These are phyloP conservation scores for Uncinocarpus reesii DNA, from an alignment of 2,329 filamentous ascomycete species.

Conservation along the genomic window DNA sequence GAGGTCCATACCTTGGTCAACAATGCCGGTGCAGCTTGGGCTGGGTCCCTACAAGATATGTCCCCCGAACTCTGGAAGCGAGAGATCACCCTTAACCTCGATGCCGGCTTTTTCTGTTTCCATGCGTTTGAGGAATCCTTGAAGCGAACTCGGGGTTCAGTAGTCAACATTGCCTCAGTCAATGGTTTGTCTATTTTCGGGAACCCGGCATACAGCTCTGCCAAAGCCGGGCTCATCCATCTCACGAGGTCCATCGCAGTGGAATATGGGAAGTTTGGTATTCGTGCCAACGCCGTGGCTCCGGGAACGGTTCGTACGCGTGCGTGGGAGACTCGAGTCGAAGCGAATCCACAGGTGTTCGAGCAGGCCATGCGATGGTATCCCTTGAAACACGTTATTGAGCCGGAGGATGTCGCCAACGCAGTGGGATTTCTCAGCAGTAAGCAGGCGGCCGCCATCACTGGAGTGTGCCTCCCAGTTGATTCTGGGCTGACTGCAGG, in stretches of 20 bases:
- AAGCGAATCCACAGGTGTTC: constrained; percentile 16
- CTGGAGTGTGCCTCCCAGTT: constrained; percentile 21
- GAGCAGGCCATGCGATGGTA: constrained; percentile 19
- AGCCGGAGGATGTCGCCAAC: constrained; percentile 22
- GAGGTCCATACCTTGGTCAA: constrained; percentile 22
- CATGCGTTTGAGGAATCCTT: constrained; percentile 17
- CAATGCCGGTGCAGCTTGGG: constrained; percentile 22
- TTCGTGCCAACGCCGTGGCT: constrained; percentile 34
- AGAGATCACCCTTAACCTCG: constrained; percentile 20
- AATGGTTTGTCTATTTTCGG: constrained; percentile 20
- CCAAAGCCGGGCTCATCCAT: constrained; percentile 34
- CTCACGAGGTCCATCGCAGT: constrained; percentile 31
- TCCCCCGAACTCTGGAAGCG: constrained; percentile 17
- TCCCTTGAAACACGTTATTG: constrained; percentile 19
- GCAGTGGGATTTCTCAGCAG: constrained; percentile 21
- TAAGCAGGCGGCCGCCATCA: constrained; percentile 19
- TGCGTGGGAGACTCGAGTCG: constrained; percentile 16
- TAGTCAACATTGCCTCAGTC: constrained; percentile 20
- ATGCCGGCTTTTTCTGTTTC: constrained; percentile 19
- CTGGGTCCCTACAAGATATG: constrained; percentile 20
- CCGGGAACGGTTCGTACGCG: constrained; percentile 19
- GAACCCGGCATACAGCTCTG: constrained; percentile 28
- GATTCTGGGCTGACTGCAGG: constrained; percentile 21
- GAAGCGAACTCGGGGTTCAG: constrained; percentile 14
- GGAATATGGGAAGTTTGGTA: constrained; percentile 27